phyloP scores from a whole-genome alignment of 352 stramenopile species.

The Blastocystis sp. region DNA sequence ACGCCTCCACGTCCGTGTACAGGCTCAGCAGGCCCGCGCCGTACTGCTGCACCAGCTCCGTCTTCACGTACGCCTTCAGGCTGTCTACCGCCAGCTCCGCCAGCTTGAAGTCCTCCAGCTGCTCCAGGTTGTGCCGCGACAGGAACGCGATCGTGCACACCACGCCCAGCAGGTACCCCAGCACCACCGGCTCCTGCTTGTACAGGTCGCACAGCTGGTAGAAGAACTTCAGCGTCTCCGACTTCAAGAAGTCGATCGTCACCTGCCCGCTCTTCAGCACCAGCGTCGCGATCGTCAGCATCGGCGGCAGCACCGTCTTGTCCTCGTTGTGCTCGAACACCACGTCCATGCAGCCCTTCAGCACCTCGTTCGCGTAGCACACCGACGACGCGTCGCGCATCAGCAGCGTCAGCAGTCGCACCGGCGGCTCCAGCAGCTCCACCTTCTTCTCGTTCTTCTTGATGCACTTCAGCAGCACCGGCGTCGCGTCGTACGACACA shows the following conservation, averaged over 20 bases:
- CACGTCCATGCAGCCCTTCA: constrained; percentile 55
- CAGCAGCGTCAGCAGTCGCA: constrained; percentile 52
- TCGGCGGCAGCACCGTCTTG: constrained; percentile 36
- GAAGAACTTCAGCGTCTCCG: constrained; percentile 33
- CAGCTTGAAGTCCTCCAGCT: constrained; percentile 57
- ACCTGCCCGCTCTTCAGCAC: constrained; percentile 43
- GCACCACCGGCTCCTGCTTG: constrained; percentile 46
- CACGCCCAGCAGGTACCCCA: constrained; percentile 59
- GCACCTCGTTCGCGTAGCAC: constrained; percentile 48
- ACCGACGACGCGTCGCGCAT: constrained; percentile 15
- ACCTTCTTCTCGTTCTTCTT: constrained; percentile 63
- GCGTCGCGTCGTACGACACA: constrained; percentile 26
- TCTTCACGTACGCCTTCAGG: constrained; percentile 61
- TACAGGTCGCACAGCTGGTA: constrained; percentile 65
- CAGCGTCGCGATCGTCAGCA: constrained; percentile 40
- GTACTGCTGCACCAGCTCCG: constrained; percentile 64
- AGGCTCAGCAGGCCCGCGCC: constrained; percentile 28
- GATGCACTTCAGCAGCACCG: constrained; percentile 57
- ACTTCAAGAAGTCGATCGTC: constrained; percentile 38
- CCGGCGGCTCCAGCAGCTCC: constrained; percentile 23
- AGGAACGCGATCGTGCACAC: constrained; percentile 50
- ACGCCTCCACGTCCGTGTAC: constrained; percentile 55
- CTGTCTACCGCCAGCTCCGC: constrained; percentile 48
- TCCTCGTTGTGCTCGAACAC: constrained; percentile 54
- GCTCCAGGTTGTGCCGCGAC: not conserved